A percentile compares a stretch with the other conserved stretches of the same genome.
phyloP scores from a whole-genome alignment of 441 rosid species.

The Pelargonium cotyledonis region DNA sequence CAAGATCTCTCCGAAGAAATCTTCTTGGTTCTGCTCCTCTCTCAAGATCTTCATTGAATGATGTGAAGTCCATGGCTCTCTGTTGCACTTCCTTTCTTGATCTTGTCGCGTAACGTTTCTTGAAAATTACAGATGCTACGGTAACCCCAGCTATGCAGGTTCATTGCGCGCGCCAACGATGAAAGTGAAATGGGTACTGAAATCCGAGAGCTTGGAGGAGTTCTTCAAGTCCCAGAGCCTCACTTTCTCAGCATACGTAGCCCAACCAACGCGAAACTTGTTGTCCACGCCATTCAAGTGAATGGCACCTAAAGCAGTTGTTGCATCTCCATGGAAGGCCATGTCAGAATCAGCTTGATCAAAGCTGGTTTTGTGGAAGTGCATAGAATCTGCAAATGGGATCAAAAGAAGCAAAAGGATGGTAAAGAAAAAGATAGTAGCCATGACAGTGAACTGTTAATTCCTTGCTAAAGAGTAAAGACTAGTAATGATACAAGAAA shows the following conservation, averaged over 20 bases:
- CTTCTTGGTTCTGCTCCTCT: conserved; percentile 49
- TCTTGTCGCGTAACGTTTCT: conserved; percentile 11
- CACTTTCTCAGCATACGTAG: conserved; percentile 32
- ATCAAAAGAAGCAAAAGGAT: not conserved
- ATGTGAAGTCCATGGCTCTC: conserved; percentile 13
- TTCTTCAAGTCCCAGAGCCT: conserved; percentile 36
- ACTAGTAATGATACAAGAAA: not conserved
- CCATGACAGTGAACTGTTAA: not conserved
- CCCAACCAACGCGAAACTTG: conserved; percentile 44
- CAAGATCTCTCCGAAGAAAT: conserved; percentile 32
- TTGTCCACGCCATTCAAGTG: not conserved
- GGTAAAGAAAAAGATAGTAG: not conserved
- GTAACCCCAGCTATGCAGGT: not conserved
- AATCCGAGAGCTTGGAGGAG: not conserved
- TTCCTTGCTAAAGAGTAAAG: not conserved
- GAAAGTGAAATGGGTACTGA: not conserved
- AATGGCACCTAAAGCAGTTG: not conserved
- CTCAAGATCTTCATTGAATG: conserved; percentile 38
- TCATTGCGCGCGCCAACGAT: not conserved
- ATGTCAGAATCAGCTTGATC: not conserved
- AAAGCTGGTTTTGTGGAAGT: not conserved
- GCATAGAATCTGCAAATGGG: not conserved
- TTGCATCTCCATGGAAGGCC: not conserved
- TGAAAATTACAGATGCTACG: not conserved
- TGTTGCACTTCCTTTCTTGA: not conserved